These are phyloP conservation scores for Microbotryum silenes-acaulis DNA, from an alignment of 1,284 basidiomycete species.

Conservation along the genomic window DNA sequence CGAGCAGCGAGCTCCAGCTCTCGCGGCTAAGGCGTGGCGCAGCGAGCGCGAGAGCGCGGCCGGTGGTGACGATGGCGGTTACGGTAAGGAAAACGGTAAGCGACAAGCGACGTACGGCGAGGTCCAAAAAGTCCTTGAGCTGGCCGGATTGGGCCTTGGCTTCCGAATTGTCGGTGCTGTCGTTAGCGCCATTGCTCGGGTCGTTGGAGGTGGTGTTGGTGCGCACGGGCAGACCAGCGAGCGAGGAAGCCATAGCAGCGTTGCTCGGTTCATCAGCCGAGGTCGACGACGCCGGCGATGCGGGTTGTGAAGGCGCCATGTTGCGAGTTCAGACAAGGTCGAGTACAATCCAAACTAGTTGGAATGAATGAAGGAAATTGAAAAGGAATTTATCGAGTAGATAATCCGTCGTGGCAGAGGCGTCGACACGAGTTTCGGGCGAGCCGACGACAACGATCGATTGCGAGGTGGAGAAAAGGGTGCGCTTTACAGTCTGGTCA, in stretches of 20 bases:
- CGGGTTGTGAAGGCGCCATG: conserved; percentile 12
- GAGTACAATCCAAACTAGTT: background rate
- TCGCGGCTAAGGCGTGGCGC: too few species aligned
- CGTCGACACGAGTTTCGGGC: background rate
- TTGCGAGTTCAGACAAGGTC: background rate
- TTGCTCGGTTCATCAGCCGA: conserved; percentile 1
- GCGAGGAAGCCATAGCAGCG: conserved; percentile 19
- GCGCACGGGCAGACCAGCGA: conserved; percentile 23
- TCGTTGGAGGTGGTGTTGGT: background rate
- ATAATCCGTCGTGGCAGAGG: background rate
- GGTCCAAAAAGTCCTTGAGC: conserved; percentile 13
- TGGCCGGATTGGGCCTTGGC: conserved; percentile 8
- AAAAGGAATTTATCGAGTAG: background rate
- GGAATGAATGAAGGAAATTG: background rate
- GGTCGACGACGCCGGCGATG: conserved; percentile 15
- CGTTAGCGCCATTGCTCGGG: background rate
- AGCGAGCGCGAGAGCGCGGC: background rate
- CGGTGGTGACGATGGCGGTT: background rate
- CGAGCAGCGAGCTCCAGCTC: too few species aligned
- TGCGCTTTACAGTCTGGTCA: background rate
- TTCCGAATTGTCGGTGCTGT: conserved; percentile 4
- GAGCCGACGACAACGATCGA: background rate
- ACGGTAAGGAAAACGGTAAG: background rate
- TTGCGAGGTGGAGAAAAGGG: background rate
- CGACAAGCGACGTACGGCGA: conserved; percentile 7